These are phyloP conservation scores for Cryptococcus sp. DNA, from an alignment of 1,284 basidiomycete genomes.

Conservation along the genomic window DNA sequence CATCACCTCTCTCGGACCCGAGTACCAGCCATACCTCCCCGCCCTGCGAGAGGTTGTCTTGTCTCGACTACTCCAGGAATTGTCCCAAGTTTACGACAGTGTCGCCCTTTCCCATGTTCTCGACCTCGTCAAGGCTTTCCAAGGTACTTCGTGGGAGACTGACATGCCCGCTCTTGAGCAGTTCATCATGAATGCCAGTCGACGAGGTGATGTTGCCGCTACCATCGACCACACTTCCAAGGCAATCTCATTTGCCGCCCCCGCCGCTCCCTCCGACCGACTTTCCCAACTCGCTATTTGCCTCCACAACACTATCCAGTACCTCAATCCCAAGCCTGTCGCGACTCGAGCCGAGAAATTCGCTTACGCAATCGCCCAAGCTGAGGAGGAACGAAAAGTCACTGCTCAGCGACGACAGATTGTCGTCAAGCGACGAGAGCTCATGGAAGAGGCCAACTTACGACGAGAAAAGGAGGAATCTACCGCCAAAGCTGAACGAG, in stretches of 20 bases:
- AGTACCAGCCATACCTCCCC: conserved; percentile 76
- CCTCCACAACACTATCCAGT: conserved; percentile 65
- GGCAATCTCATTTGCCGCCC: conserved; percentile 67
- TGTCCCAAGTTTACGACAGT: conserved; percentile 89
- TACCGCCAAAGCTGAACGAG: conserved; percentile 70
- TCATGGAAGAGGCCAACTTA: conserved; percentile 77
- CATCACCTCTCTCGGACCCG: conserved; percentile 60
- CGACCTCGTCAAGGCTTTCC: conserved; percentile 69
- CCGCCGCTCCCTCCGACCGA: conserved; percentile 49
- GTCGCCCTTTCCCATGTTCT: conserved; percentile 75
- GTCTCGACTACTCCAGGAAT: conserved; percentile 87
- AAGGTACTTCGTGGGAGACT: conserved; percentile 53
- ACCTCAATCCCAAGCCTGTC: conserved; percentile 47
- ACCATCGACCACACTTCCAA: conserved; percentile 86
- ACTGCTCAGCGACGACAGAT: conserved; percentile 72
- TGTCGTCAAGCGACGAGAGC: conserved; percentile 79
- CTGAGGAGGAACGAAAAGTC: conserved; percentile 66
- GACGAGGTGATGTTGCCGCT: conserved; percentile 81
- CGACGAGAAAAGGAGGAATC: conserved; percentile 90
- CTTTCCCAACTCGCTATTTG: conserved; percentile 69
- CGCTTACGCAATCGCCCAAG: conserved; percentile 47
- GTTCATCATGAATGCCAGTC: conserved; percentile 88
- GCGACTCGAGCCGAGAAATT: conserved; percentile 45
- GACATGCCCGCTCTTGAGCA: conserved; percentile 77
- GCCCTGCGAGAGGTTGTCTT: conserved; percentile 89